phyloP scores from a whole-genome alignment of 2,329 filamentous ascomycete genomes.

The Trichoderma sp. region DNA sequence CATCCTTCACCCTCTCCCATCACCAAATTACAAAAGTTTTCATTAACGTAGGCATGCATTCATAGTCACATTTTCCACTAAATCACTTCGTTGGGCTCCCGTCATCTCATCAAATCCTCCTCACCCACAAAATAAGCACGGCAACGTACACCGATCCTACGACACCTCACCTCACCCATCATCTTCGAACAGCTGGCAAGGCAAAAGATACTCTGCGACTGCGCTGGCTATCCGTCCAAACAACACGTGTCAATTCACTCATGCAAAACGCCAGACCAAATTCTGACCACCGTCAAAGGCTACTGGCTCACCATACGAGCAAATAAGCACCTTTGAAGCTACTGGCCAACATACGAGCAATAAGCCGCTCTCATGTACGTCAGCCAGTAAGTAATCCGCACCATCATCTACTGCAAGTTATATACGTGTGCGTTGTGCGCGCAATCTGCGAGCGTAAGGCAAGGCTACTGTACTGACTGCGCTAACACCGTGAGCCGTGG shows the following conservation, averaged over 20 bases:
- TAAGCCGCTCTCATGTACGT: neutral
- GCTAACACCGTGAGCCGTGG: neutral
- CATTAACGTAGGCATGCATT: neutral
- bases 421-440: neutral
- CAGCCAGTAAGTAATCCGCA: neutral
- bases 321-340: neutral
- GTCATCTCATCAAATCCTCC: neutral
- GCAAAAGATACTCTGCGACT: neutral
- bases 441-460: neutral
- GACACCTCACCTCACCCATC: neutral
- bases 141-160: neutral
- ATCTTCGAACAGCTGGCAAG: neutral
- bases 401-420: neutral
- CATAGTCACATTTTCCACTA: neutral
- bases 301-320: neutral
- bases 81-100: neutral
- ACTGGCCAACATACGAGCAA: neutral
- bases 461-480: neutral
- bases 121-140: neutral
- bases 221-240: neutral
- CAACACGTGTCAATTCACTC: neutral
- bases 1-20: neutral
- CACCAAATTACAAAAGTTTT: neutral
- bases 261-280: constrained; percentile 4
- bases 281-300: constrained; percentile 3